These are phyloP conservation scores for Citrus inodora DNA, from an alignment of 345 rosid species.

Conservation along the genomic window DNA sequence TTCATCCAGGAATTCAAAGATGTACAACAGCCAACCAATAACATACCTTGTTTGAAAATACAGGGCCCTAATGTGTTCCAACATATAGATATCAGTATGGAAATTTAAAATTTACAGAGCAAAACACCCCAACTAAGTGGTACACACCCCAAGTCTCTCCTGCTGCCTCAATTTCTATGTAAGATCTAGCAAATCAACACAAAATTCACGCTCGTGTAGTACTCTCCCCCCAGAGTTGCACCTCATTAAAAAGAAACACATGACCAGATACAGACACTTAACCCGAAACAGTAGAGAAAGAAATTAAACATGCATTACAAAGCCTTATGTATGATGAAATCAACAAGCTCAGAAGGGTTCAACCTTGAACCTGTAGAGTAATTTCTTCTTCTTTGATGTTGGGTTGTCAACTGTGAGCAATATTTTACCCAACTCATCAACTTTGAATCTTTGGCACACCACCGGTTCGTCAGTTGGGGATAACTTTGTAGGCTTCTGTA, in stretches of 20 bases:
- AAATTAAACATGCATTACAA: conserved; percentile 17
- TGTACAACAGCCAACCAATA: conserved; percentile 7
- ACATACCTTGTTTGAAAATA: conserved; percentile 1
- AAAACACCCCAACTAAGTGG: conserved; percentile 1
- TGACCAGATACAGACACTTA: not conserved
- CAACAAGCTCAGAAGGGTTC: conserved; percentile 46
- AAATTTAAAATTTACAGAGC: conserved; percentile 11
- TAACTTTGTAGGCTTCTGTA: conserved; percentile 73
- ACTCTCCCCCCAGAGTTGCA: conserved; percentile 9
- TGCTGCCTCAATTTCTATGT: not conserved
- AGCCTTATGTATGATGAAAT: conserved; percentile 14
- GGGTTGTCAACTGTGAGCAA: conserved; percentile 77
- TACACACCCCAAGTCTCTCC: not conserved
- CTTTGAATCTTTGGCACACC: conserved; percentile 63
- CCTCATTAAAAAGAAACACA: conserved; percentile 5
- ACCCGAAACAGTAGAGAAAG: conserved; percentile 11
- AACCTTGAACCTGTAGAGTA: conserved; percentile 85
- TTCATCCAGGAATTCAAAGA: not conserved
- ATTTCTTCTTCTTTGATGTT: conserved; percentile 84
- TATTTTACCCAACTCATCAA: conserved; percentile 66
- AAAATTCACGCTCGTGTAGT: conserved; percentile 6
- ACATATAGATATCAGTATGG: conserved; percentile 13
- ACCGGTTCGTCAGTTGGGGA: conserved; percentile 65
- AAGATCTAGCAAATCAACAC: conserved; percentile 14
- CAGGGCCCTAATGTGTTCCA: not conserved